Conservation (phyloP, 2,329 filamentous ascomycete genomes). For the Diplodia seriata region DNA sequence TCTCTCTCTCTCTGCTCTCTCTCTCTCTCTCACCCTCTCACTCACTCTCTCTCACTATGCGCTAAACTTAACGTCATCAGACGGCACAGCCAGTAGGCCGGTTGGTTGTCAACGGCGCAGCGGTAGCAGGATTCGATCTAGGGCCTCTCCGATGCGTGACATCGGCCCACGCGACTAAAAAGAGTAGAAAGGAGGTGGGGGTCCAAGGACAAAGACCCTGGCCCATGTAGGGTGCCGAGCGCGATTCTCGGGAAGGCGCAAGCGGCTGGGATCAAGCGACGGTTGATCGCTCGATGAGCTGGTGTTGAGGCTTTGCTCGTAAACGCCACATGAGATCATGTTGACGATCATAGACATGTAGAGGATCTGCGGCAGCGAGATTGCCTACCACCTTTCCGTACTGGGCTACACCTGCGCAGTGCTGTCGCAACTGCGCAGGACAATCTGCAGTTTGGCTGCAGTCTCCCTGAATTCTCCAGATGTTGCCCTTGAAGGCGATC, state of each 20-base stretch:
- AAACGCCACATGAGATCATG: constrained; percentile 32
- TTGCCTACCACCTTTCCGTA: constrained; percentile 10
- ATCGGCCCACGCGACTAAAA: not conserved
- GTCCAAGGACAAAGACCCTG: not conserved
- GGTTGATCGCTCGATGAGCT: constrained; percentile 27
- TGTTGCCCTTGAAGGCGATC: constrained; percentile 17
- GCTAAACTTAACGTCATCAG: not conserved
- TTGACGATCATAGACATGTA: constrained; percentile 22
- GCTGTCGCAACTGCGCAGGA: constrained; percentile 13
- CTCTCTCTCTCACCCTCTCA: no score
- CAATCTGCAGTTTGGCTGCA: constrained; percentile 1
- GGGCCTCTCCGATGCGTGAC: constrained; percentile 1
- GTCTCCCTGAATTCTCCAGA: not conserved
- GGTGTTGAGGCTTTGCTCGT: constrained; percentile 27
- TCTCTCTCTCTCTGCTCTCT: not conserved
- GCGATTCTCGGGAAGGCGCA: not conserved
- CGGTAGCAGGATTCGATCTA: not conserved
- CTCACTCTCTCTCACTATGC: no score
- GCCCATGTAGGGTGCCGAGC: not conserved
- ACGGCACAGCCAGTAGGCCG: not conserved
- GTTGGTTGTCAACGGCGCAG: not conserved
- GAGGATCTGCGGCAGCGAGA: constrained; percentile 18
- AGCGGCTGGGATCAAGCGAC: not conserved
- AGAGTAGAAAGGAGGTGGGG: not conserved
- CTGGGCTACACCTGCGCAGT: constrained; percentile 4